Evolutionary conservation across 2,329 filamentous ascomycete genomes (phyloP).

Genomic region (Mycosphaerella sp.): DNA sequence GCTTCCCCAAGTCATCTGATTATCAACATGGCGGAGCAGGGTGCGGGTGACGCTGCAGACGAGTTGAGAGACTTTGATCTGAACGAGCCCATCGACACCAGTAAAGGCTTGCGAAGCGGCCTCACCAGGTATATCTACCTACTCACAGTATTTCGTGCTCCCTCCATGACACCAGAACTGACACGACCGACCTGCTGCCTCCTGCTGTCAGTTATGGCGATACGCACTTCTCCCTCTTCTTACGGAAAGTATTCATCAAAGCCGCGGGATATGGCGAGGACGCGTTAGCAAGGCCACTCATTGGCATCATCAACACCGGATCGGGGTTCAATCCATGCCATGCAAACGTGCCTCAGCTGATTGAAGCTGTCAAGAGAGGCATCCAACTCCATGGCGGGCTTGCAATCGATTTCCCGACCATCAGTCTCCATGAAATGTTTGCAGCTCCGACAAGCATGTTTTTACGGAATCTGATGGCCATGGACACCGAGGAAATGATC

Average conservation of each 20-base stretch:
- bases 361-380: slow-evolving; percentile 63
- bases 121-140: slow-evolving; percentile 11
- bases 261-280: slow-evolving; percentile 67
- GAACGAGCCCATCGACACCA: slow-evolving; percentile 12
- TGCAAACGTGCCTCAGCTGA: slow-evolving; percentile 62
- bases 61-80: slow-evolving; percentile 20
- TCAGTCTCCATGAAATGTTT: slow-evolving; percentile 65
- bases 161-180: slow-evolving; percentile 51
- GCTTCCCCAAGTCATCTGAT: too few species aligned
- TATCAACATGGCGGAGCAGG: background rate
- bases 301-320: slow-evolving; percentile 69
- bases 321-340: slow-evolving; percentile 71
- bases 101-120: slow-evolving; percentile 17
- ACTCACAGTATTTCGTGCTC: background rate
- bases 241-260: slow-evolving; percentile 72
- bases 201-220: slow-evolving; percentile 55
- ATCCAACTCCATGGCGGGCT: slow-evolving; percentile 61
- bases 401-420: slow-evolving; percentile 67
- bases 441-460: slow-evolving; percentile 68
- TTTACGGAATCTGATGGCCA: slow-evolving; percentile 66
- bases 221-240: slow-evolving; percentile 66
- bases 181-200: slow-evolving; percentile 36
- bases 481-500: slow-evolving; percentile 77
- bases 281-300: slow-evolving; percentile 61
- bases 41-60: background rate